Evolutionary conservation across 192 early-diverging fungal species (phyloP).

Genomic region (Coemansia sp.): DNA sequence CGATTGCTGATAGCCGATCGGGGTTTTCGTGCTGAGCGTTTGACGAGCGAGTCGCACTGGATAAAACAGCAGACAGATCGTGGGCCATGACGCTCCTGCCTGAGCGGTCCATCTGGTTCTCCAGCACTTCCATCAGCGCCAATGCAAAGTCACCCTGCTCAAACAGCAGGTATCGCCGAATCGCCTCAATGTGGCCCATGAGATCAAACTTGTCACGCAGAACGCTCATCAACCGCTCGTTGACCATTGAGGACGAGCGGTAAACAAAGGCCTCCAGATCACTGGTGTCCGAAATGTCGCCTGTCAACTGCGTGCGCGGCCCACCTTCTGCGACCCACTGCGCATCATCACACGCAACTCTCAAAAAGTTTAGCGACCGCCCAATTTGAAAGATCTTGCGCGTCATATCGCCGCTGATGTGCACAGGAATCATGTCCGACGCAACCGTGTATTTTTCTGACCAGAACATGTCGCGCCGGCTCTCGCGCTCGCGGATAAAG

Average conservation of each 20-base stretch:
- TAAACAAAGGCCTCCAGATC: slow-evolving; percentile 75
- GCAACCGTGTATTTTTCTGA: slow-evolving; percentile 70
- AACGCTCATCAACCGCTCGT: slow-evolving; percentile 71
- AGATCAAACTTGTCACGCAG: slow-evolving; percentile 78
- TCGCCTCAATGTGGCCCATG: slow-evolving; percentile 77
- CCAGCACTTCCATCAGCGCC: slow-evolving; percentile 78
- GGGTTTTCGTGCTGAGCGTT: slow-evolving; percentile 84
- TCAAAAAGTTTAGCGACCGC: slow-evolving; percentile 81
- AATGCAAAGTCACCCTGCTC: slow-evolving; percentile 95
- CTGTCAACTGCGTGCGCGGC: slow-evolving; percentile 31
- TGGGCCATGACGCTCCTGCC: slow-evolving; percentile 78
- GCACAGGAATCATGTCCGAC: slow-evolving; percentile 82
- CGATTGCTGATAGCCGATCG: slow-evolving; percentile 62
- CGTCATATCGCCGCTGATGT: slow-evolving; percentile 69
- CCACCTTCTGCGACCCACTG: slow-evolving; percentile 53
- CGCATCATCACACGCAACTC: slow-evolving; percentile 63
- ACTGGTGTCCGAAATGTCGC: slow-evolving; percentile 61
- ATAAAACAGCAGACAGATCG: slow-evolving; percentile 81
- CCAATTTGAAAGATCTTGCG: slow-evolving; percentile 88
- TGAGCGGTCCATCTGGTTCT: slow-evolving; percentile 62
- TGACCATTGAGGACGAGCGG: slow-evolving; percentile 65
- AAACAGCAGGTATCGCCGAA: slow-evolving; percentile 87
- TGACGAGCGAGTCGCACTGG: slow-evolving; percentile 80
- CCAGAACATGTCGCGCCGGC: slow-evolving; percentile 78
- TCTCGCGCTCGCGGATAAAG: slow-evolving; percentile 67